Evolutionary conservation across 768 basidiomycete species (phyloP), one percentile per base, ranked within the genome.

Genomic region (Suillus tomentosus): DNA sequence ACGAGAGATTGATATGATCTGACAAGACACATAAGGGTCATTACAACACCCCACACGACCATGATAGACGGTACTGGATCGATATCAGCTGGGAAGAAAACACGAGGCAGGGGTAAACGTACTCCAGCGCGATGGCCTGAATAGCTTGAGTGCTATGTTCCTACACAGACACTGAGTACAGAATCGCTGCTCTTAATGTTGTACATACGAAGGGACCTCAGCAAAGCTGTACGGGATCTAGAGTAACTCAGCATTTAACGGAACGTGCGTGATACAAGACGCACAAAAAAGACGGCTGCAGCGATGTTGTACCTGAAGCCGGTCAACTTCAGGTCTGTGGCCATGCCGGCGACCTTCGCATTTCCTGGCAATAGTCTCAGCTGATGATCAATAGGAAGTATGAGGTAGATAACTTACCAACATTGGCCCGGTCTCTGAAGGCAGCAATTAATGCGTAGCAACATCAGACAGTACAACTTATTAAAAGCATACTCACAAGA

Each of bases 301-400:
- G 73, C 78, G 15, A 68, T 75, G 48, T 79, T 80, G 57, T 79
- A 79, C 45, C 64, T 68, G 39, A 79, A 67, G 1, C 78, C 77
- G 8, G 70, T 64, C 27, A 79, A 74, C 6, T 76, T 50, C 54
- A 79, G 68, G 62, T 82, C 78, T 1, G 62, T 68, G 14, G 76
- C 69, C 81, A 83, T 77, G 11, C 81, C 82, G 10, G 82, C 82
- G 34, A 85, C 76, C 71, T 70, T 73, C 0, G 80, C 79, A 65
- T 81, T 80, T 55, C 80, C 80, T 80, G 10, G 34, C 15, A 10
- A 34, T 31, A 6, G 27, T 24, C 31, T 45, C 13, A 48, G 15
- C 40, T 3, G 3, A 39, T n/a, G 11, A 50, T 34, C 31, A 3
- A 53, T 14, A 57, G 42, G 22, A 34, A 36, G 3, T n/a, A n/a